phyloP scores from a whole-genome alignment of 352 stramenopile species.

The Pythium oligandrum region DNA sequence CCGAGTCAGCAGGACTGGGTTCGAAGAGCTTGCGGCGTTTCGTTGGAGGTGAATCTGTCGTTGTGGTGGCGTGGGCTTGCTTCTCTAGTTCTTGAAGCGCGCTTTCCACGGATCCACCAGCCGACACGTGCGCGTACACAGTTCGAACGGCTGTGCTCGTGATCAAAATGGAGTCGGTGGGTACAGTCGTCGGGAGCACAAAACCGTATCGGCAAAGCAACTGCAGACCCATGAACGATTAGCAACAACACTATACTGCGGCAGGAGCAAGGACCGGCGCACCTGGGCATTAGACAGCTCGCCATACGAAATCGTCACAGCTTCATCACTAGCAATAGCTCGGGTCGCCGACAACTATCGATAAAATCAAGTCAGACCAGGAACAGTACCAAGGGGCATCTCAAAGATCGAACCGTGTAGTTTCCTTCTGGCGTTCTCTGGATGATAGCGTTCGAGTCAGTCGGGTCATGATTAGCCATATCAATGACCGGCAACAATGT shows the following conservation, averaged over 20 bases:
- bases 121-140: slow-evolving; percentile 22
- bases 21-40: slow-evolving; percentile 47
- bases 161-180: slow-evolving; percentile 53
- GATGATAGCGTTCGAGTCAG: slow-evolving; percentile 43
- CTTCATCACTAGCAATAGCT: slow-evolving; percentile 31
- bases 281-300: slow-evolving; percentile 67
- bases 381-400: too few species aligned
- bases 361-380: not conserved
- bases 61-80: slow-evolving; percentile 7
- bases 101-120: slow-evolving; percentile 17
- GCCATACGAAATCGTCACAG: slow-evolving; percentile 70
- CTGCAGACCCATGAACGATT: slow-evolving; percentile 11
- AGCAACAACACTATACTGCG: not conserved
- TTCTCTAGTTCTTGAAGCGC: slow-evolving; percentile 15
- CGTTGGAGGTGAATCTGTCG: slow-evolving; percentile 13
- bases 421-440: slow-evolving; percentile 28
- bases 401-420: slow-evolving; percentile 34
- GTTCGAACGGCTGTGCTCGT: slow-evolving; percentile 35
- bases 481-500: slow-evolving; percentile 72
- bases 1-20: slow-evolving; percentile 9
- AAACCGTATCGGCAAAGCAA: slow-evolving; percentile 73
- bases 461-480: slow-evolving; percentile 65
- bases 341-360: slow-evolving; percentile 42
- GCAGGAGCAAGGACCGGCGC: too few species aligned
- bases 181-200: slow-evolving; percentile 30